A percentile compares a stretch with the other conserved stretches of the same genome.
These are phyloP conservation scores for Allantophomopsis cytisporea DNA, from an alignment of 2,329 filamentous ascomycete genomes.

Conservation along the genomic window DNA sequence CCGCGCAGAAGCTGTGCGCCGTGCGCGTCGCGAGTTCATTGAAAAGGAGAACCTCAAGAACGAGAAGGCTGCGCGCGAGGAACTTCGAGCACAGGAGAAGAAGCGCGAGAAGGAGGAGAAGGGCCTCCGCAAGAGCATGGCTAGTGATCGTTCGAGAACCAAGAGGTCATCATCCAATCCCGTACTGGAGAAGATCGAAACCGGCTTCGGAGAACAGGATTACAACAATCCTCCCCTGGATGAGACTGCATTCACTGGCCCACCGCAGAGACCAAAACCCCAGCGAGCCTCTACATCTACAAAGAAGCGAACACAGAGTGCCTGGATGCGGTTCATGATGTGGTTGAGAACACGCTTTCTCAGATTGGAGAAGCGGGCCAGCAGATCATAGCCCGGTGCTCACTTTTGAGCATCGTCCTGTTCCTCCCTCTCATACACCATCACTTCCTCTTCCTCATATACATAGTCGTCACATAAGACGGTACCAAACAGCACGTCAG, in stretches of 20 bases:
- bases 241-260: conserved; percentile 1
- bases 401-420: no score
- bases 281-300: conserved; percentile 3
- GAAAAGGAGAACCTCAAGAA: conserved; percentile 47
- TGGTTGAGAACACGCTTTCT: conserved; percentile 48
- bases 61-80: conserved; percentile 46
- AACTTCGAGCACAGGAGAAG: conserved; percentile 43
- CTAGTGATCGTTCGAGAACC: conserved; percentile 24
- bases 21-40: conserved; percentile 48
- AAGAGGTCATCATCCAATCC: conserved; percentile 22
- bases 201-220: conserved; percentile 7
- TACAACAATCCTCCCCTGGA: conserved; percentile 7
- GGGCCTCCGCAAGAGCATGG: conserved; percentile 15
- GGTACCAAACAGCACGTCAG: neutral
- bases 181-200: conserved; percentile 14
- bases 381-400: neutral
- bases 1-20: conserved; percentile 42
- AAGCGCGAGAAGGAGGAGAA: conserved; percentile 42
- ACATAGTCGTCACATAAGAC: neutral
- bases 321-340: conserved; percentile 49
- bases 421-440: neutral
- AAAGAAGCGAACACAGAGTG: conserved; percentile 45
- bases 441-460: neutral
- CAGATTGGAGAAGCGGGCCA: conserved; percentile 18
- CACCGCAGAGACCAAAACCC: neutral